Conservation (phyloP, 139 green algal species). For the Coccomyxa sp. region DNA sequence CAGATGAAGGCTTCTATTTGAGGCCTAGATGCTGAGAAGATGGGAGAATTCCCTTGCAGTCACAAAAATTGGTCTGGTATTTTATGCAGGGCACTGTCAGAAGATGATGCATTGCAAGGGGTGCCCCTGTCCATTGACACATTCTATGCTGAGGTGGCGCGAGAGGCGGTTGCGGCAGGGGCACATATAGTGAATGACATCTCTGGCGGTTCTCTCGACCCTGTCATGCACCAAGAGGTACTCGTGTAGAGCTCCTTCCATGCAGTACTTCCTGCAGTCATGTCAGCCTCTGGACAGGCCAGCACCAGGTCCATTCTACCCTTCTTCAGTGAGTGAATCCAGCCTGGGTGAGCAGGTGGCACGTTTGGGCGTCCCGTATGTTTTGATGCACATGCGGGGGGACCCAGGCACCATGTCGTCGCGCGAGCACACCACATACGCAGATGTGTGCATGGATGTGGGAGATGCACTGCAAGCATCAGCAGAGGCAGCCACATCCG, state of each 20-base stretch:
- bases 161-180: constrained; percentile 63
- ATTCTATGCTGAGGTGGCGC: constrained; percentile 79
- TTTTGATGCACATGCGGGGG: constrained; percentile 96
- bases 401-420: constrained; percentile 74
- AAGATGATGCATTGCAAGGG: constrained; percentile 16
- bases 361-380: constrained; percentile 76
- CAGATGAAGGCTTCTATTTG: too few relatives aligned
- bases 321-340: neutral
- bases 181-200: constrained; percentile 97
- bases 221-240: constrained; percentile 63
- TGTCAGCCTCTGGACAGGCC: neutral
- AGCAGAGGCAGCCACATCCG: constrained; percentile 48
- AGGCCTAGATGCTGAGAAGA: too few relatives aligned
- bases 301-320: neutral
- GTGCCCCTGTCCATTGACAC: constrained; percentile 87
- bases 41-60: too few relatives aligned
- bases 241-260: neutral
- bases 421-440: constrained; percentile 52
- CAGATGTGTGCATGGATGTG: constrained; percentile 56
- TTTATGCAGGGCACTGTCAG: constrained; percentile 23
- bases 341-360: constrained; percentile 50
- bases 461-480: constrained; percentile 52
- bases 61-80: too few relatives aligned
- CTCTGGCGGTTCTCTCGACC: constrained; percentile 74
- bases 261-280: neutral